phyloP scores from a whole-genome alignment of 192 early-diverging fungal species.

The Coemansia sp. region DNA sequence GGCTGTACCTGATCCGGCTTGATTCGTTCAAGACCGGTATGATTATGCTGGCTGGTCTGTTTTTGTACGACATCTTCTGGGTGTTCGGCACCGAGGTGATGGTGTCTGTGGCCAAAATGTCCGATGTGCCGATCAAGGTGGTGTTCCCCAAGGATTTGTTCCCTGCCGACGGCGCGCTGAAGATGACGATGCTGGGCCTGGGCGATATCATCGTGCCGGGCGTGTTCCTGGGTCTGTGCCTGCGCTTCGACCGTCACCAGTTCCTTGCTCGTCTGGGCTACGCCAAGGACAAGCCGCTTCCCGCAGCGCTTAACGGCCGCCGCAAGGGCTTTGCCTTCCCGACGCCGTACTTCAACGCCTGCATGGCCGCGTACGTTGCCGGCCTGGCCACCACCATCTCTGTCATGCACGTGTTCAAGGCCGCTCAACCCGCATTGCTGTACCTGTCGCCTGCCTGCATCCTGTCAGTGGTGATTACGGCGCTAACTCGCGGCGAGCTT shows the following conservation, averaged over 20 bases:
- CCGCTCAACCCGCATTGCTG: constrained; percentile 93
- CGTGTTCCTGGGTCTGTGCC: constrained; percentile 88
- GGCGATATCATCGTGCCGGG: constrained; percentile 98
- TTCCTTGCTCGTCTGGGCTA: constrained; percentile 61
- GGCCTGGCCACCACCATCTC: constrained; percentile 86
- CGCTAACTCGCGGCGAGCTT: constrained; percentile 66
- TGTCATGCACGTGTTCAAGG: constrained; percentile 95
- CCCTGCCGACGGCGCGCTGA: constrained; percentile 32
- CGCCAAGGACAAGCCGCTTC: constrained; percentile 54
- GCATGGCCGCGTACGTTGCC: constrained; percentile 74
- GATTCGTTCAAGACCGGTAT: constrained; percentile 98
- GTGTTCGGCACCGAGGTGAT: constrained; percentile 99
- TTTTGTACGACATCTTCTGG: constrained; percentile 98
- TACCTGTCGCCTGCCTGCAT: constrained; percentile 98
- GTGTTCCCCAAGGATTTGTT: constrained; percentile 74
- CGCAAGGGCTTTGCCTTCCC: constrained; percentile 60
- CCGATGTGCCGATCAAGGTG: constrained; percentile 97
- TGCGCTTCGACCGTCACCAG: constrained; percentile 83
- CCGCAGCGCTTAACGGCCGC: constrained; percentile 28
- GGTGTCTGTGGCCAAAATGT: constrained; percentile 94
- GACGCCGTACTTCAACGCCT: constrained; percentile 87
- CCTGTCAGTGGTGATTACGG: constrained; percentile 72
- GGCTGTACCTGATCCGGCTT: constrained; percentile 82
- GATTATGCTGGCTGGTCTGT: constrained; percentile 85
- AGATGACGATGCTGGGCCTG: constrained; percentile 92